Evolutionary conservation across 176 grass and related monocot genomes (phyloP).

Genomic region (Musa beccarii): DNA sequence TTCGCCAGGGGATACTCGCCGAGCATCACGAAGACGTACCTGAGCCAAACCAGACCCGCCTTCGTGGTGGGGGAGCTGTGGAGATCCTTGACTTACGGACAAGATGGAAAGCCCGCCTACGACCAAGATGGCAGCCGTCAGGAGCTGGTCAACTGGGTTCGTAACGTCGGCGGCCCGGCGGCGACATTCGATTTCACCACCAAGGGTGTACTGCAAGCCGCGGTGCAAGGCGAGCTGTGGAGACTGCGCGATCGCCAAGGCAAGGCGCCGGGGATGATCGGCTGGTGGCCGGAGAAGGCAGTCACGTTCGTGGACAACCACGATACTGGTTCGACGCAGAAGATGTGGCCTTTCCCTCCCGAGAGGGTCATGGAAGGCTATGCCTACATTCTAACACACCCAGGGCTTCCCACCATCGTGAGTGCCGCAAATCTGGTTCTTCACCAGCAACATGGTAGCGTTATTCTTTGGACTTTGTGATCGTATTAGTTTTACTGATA

Average conservation of each 20-base stretch:
- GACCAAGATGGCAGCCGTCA: constrained; percentile 57
- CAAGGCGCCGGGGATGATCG: constrained; percentile 63
- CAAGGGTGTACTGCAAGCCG: constrained; percentile 63
- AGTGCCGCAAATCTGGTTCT: constrained; percentile 2
- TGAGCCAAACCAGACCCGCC: constrained; percentile 34
- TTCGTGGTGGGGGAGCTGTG: constrained; percentile 79
- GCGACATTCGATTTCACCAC: constrained; percentile 85
- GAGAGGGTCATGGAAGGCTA: constrained; percentile 83
- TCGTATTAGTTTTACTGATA: no score
- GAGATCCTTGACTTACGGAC: constrained; percentile 51
- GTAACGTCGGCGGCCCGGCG: constrained; percentile 41
- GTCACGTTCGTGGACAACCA: constrained; percentile 92
- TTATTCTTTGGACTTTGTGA: no score
- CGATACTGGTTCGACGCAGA: constrained; percentile 75
- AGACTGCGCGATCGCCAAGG: constrained; percentile 54
- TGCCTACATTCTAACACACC: constrained; percentile 74
- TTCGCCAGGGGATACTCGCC: constrained; percentile 71
- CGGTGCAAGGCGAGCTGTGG: constrained; percentile 68
- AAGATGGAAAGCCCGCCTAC: constrained; percentile 42
- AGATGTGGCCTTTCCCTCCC: constrained; percentile 43
- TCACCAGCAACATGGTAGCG: background rate
- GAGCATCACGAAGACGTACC: constrained; percentile 46
- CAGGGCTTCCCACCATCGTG: constrained; percentile 69
- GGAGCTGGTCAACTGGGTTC: constrained; percentile 64
- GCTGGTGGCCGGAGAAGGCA: constrained; percentile 61